Percentiles rank a stretch among this genome's conserved stretches.
These are phyloP conservation scores for Verticillium nonalfalfae DNA, from an alignment of 2,329 filamentous ascomycete genomes.

Conservation along the genomic window DNA sequence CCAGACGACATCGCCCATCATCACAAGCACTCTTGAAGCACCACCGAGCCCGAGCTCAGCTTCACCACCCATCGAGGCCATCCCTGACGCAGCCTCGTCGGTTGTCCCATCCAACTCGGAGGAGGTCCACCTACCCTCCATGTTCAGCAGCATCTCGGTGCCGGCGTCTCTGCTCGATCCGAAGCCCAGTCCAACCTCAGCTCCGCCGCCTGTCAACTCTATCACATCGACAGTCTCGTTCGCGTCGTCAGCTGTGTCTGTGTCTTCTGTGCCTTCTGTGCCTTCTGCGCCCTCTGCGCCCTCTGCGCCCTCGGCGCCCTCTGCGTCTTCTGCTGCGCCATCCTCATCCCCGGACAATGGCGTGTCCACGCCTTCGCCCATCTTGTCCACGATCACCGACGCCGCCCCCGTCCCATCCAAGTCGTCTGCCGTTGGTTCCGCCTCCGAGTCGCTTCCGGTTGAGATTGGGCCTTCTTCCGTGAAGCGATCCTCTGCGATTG, in stretches of 20 bases:
- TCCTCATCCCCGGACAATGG: not conserved
- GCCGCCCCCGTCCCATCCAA: not conserved
- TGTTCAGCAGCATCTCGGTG: slow-evolving; percentile 6
- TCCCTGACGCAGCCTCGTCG: not conserved
- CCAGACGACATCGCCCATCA: not conserved
- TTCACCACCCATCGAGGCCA: not conserved
- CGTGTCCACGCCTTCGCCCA: not conserved
- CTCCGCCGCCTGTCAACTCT: not conserved
- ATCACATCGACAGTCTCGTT: not conserved
- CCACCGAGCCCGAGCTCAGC: not conserved
- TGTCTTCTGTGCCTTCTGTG: not conserved
- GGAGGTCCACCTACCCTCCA: slow-evolving; percentile 3
- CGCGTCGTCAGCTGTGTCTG: not conserved
- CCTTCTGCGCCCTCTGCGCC: too few species aligned
- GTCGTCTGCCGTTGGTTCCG: not conserved
- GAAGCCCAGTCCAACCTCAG: not conserved
- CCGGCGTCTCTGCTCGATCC: not conserved
- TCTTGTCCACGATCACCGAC: not conserved
- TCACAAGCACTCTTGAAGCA: not conserved
- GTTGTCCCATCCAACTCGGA: not conserved
- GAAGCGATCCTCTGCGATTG: not conserved
- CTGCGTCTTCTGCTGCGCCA: not conserved
- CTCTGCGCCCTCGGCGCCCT: not conserved
- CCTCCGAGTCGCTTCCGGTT: not conserved
- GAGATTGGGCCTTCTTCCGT: not conserved